Conservation (phyloP, 495 filamentous ascomycete genomes). For the Darksidea phi region DNA sequence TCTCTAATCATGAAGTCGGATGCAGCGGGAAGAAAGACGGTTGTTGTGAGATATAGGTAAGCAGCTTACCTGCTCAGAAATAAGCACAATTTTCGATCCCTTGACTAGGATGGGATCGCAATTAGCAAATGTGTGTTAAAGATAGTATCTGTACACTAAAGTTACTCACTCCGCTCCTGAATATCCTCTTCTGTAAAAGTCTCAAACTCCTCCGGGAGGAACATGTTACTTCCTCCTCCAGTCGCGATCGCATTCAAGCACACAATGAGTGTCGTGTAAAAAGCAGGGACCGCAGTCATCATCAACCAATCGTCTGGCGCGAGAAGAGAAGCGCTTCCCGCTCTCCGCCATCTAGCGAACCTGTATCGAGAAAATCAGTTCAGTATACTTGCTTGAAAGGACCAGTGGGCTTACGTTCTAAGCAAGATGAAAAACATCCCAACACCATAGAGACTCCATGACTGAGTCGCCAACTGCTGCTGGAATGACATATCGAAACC, state of each 20-base stretch:
- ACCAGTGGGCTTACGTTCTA: constrained; percentile 20
- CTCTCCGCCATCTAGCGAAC: constrained; percentile 50
- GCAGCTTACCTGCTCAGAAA: constrained; percentile 49
- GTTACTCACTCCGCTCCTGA: too few species aligned
- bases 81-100: constrained; percentile 59
- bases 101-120: too few species aligned
- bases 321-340: constrained; percentile 41
- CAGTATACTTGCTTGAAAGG: background rate
- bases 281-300: constrained; percentile 43
- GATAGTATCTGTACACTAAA: too few species aligned
- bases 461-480: constrained; percentile 22
- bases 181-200: constrained; percentile 45
- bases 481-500: constrained; percentile 34
- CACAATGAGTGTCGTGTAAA: constrained; percentile 55
- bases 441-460: constrained; percentile 33
- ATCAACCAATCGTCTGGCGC: constrained; percentile 57
- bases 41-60: too few species aligned
- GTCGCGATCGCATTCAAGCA: constrained; percentile 52
- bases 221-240: constrained; percentile 57
- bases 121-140: too few species aligned
- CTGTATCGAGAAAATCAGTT: constrained; percentile 35
- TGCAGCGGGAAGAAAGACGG: too few species aligned
- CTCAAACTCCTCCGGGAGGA: constrained; percentile 46
- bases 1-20: too few species aligned
- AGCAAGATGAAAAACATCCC: constrained; percentile 29